These are phyloP conservation scores for Parasarocladium wereldwijsianum DNA, from an alignment of 2,329 filamentous ascomycete genomes.

Conservation along the genomic window DNA sequence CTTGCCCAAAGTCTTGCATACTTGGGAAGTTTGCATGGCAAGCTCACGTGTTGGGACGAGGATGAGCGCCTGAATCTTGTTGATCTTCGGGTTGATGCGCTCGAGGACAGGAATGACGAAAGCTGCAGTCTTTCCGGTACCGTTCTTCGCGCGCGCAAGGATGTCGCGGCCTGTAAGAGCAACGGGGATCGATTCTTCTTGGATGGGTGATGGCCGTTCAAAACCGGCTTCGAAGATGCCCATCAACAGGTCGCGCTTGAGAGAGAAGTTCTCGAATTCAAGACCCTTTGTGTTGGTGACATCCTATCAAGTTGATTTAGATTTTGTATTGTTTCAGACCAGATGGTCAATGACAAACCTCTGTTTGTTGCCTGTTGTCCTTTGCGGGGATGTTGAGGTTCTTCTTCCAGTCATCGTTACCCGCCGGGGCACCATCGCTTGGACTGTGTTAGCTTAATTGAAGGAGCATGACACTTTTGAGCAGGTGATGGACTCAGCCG, in stretches of 20 bases:
- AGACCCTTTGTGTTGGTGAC: conserved; percentile 95
- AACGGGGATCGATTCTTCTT: conserved; percentile 97
- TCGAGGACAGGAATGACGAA: conserved; percentile 94
- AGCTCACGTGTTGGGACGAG: conserved; percentile 94
- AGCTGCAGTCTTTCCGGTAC: conserved; percentile 94
- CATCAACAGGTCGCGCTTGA: conserved; percentile 94
- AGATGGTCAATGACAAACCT: conserved; percentile 30
- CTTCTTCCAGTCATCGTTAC: conserved; percentile 51
- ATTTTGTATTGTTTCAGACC: background rate
- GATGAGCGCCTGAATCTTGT: conserved; percentile 92
- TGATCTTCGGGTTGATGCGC: conserved; percentile 90
- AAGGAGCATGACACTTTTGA: no score
- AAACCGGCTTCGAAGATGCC: conserved; percentile 98
- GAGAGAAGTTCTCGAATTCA: conserved; percentile 92
- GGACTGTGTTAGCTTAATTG: conserved; percentile 21
- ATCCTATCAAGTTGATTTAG: conserved; percentile 46
- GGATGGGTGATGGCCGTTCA: conserved; percentile 95
- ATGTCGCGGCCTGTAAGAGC: conserved; percentile 91
- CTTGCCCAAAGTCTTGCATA: conserved; percentile 97
- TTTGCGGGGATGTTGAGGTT: conserved; percentile 56
- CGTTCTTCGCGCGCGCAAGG: conserved; percentile 92
- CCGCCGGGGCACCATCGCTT: conserved; percentile 31
- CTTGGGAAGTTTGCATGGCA: conserved; percentile 95
- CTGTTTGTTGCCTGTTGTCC: conserved; percentile 68
- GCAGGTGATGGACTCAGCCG: conserved; percentile 10